Evolutionary conservation across 495 filamentous ascomycete species (phyloP), one percentile per base, ranked within the genome.

Genomic region (Penicillium fimorum): DNA sequence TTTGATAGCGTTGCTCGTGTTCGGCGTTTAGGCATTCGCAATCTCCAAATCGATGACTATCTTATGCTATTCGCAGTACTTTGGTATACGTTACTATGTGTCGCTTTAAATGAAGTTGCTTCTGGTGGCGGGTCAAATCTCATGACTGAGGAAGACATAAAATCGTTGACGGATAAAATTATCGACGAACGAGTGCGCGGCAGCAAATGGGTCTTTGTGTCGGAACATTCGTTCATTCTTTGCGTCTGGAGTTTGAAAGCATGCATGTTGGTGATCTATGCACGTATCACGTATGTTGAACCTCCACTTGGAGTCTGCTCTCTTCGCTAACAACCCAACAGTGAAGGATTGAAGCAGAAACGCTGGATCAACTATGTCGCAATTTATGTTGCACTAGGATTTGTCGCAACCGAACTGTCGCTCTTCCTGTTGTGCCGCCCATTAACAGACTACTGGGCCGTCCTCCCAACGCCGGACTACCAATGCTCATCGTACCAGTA

Each of bases 371-470:
- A 74, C 30, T 75, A 67, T 18, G 65, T 74, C n/a, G 77, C 73
- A 22, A 74, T 68, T 12, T 88, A 87, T 50, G 77, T 86, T n/a
- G 76, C 63, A 0, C 18, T 83, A 8, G 80, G 78, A 10, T 87
- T 86, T 55, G 59, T 87, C 42, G 67, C 77, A 4, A 84, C 83
- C 58, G 82, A 87, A 57, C 68, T 85, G 5, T 70, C 85, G n/a
- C 84, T 86, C 50, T 84, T 88, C 62, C 79, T 76, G 22, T 82
- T 84, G 43, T 89, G 86, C 60, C 72, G 76, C 50, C 86, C 86
- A 9, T 76, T 89, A 37, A 55, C 62, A 17, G 58, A 84, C 32
- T 88, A 88, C 60, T 87, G 82, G 82, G 79, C 81, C 5, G 82
- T 81, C 17, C 79, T 81, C 17, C 79, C 79, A 32, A 66, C 70